Base-by-base conservation (phyloP, 805 yeast genomes). In the Yamadazyma akitaensis region DNA sequence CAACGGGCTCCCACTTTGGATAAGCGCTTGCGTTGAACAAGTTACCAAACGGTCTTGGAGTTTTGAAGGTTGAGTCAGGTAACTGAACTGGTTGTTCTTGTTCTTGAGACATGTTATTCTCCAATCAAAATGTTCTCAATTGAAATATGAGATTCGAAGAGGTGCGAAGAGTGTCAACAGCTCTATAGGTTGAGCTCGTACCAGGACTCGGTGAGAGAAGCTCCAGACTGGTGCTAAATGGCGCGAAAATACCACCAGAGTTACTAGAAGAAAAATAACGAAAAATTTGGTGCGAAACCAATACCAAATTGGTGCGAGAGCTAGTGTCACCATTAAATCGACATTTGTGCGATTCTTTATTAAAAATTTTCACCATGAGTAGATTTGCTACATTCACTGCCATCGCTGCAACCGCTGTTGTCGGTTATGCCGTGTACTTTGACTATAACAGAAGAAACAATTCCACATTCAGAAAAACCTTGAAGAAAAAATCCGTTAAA, bases 381-480 rank as follows among this genome's bases (percentile, higher is more conserved):
- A 53, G 41, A 44, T 34, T 48, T 18, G 50, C 46, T 36, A 62
- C 74, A 14, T 46, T 69, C 50, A 68, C 72, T 26, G 68, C 74
- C 28, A 62, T 75, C 40, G 71, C 77, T 16, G 79, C 84, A 24
- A 68, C 82, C 25, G 82, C 85, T 32, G 62, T 76, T 14, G 65
- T 81, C 41, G 89, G 87, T 14, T 92, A 94, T 70, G 88, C 92
- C 47, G 72, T 81, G 33, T 94, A 88, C 73, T 95, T 95, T 62
- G 99, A 94, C 72, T 87, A 90, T 75, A 78, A 79, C 69, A 88
- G 99, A 72, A 87, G 98, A 72, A 75, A 76, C 68, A 81, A 85
- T 48, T 67, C 86, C 17, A 86, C 80, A 48, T 95, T 94, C 77
- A 87, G 99, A 76, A 82, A 79, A 60, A 64, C 78, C 39, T 76